Evolutionary conservation across 129 eudicot genomes (phyloP).

Genomic region (Flaveria sonorensis): DNA sequence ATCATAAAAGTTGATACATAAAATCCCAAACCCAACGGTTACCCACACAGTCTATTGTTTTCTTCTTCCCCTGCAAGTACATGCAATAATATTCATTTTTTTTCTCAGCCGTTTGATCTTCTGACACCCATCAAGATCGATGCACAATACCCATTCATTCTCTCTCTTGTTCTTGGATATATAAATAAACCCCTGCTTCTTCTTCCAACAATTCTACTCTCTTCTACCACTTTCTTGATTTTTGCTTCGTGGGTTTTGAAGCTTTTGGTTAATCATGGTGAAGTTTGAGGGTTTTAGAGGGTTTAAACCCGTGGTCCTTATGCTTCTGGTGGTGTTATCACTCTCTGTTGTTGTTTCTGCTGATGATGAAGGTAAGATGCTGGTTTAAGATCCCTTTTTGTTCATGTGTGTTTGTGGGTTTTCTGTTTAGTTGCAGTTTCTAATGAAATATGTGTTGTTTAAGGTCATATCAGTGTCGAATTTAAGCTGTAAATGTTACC

Average conservation of each 20-base stretch:
- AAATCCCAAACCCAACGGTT: conserved; percentile 33
- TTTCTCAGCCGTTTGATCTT: conserved; percentile 40
- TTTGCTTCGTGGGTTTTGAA: conserved; percentile 17
- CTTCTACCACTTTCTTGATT: conserved; percentile 13
- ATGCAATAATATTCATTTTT: conserved; percentile 6
- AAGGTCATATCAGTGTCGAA: not conserved
- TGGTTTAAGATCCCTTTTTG: not conserved
- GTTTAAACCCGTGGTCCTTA: conserved; percentile 8
- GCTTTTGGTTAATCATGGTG: conserved; percentile 2
- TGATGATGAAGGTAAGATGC: conserved; percentile 36
- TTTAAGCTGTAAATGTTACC: not conserved
- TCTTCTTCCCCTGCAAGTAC: conserved; percentile 27
- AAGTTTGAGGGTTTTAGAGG: conserved; percentile 21
- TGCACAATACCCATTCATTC: conserved; percentile 18
- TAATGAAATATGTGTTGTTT: not conserved
- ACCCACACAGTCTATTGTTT: conserved; percentile 15
- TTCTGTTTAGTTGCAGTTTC: not conserved
- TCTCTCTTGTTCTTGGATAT: conserved; percentile 28
- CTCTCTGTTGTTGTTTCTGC: conserved; percentile 27
- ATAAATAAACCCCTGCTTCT: conserved; percentile 27
- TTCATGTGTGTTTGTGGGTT: not conserved
- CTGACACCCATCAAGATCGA: conserved; percentile 33
- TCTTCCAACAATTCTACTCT: conserved; percentile 19
- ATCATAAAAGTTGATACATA: not conserved
- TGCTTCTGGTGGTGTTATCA: conserved; percentile 16